A percentile compares a stretch with the other conserved stretches of the same genome.
Evolutionary conservation across 176 grass and related monocot genomes (phyloP).

Genomic region (Elymus sibiricus): DNA sequence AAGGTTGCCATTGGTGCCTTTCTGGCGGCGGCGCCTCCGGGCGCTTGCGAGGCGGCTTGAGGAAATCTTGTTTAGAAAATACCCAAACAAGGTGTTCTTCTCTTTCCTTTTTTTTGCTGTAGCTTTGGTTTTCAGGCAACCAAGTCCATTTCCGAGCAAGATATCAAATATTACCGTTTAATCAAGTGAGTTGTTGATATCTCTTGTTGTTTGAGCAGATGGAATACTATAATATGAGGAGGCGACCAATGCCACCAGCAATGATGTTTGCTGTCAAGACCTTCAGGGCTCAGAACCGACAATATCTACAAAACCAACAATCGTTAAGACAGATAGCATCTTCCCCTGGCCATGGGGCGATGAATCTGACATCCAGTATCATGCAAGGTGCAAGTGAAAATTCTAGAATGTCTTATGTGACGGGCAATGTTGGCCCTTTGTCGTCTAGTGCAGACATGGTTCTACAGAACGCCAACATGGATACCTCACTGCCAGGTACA

Average conservation of each 20-base stretch:
- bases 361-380: conserved; percentile 87
- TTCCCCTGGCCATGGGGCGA: conserved; percentile 55
- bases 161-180: conserved; percentile 16
- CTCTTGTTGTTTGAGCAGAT: conserved; percentile 49
- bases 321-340: conserved; percentile 41
- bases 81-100: conserved; percentile 43
- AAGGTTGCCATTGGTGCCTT: conserved; percentile 6
- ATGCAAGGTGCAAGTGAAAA: conserved; percentile 44
- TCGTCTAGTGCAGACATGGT: conserved; percentile 36
- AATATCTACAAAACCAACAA: conserved; percentile 43
- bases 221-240: conserved; percentile 53
- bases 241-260: no score
- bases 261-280: conserved; percentile 36
- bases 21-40: conserved; percentile 24
- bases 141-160: neutral
- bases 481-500: conserved; percentile 35
- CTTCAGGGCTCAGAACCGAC: conserved; percentile 36
- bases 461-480: conserved; percentile 49
- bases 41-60: conserved; percentile 37
- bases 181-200: neutral
- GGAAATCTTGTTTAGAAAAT: conserved; percentile 57
- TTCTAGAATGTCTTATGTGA: conserved; percentile 41
- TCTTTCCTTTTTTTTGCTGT: neutral
- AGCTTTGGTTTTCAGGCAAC: neutral
- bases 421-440: conserved; percentile 41